Base-by-base conservation (phyloP, 2,329 filamentous ascomycete genomes). In the Colletotrichum karsti region DNA sequence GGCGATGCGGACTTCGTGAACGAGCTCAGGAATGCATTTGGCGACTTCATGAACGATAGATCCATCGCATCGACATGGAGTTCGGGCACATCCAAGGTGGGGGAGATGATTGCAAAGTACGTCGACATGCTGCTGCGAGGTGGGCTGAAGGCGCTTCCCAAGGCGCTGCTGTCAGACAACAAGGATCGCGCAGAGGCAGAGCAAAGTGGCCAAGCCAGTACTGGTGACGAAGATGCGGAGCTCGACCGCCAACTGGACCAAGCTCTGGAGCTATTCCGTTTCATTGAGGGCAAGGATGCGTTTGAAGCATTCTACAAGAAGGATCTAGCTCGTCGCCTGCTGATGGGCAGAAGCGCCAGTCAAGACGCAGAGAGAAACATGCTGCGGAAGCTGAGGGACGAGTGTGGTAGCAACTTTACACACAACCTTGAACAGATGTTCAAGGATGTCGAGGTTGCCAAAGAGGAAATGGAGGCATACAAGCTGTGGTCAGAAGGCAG, bases 291-390 rank as follows among this genome's bases (percentile, higher is more conserved):
- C 72, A 99, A 99, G 78, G 95, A 97, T 62, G 93, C 98, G 0
- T 99, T 99, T 71, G 96, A 99, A 78, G 95, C 96, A 1, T 99
- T 99, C 77, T 99, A 99, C 87, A 99, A 99, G 84, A 97, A 96
- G 75, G 96, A 98, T 76, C 87, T 99, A 56, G 95, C 97, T 1
- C 89, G 95, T 15, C 89, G 96, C 51, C 82, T 99, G 44, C 86
- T 99, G 62, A 95, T 98, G 93, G 92, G 92, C 41, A 90, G 95
- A 71, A 98, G 94, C 77, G 95, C 95, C 22, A 98, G 94, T 76
- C 93, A 95, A 63, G 96, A 99, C 79, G 95, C 96, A 0, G 97
- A 99, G 81, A 90, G 95, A 70, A 97, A 92, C 80, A 99, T 99
- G 96, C 87, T 99, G 53, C 87, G 93, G 26, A 93, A 97, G 72